Percentiles rank a stretch among this genome's conserved stretches.
These are phyloP conservation scores for Apiospora malaysiana DNA, from an alignment of 2,329 filamentous ascomycete genomes.

Conservation along the genomic window DNA sequence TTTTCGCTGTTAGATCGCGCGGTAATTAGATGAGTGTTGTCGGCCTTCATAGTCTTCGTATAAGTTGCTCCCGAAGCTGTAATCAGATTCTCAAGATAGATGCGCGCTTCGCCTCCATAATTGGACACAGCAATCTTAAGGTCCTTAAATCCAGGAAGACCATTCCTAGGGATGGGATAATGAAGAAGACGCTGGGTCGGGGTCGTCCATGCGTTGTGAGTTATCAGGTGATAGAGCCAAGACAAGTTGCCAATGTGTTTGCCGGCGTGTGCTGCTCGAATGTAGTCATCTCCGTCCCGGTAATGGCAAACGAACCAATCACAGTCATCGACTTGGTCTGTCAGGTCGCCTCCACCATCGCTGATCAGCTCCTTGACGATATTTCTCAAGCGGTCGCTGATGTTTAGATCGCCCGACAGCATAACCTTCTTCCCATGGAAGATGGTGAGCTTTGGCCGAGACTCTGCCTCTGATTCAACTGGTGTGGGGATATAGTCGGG, in stretches of 20 bases:
- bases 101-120: constrained; percentile 91
- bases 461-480: constrained; percentile 41
- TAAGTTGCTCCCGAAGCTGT: constrained; percentile 83
- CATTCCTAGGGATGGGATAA: constrained; percentile 80
- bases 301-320: constrained; percentile 89
- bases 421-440: constrained; percentile 81
- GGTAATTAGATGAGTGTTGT: constrained; percentile 95
- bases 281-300: constrained; percentile 80
- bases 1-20: constrained; percentile 91
- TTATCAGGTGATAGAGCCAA: constrained; percentile 93
- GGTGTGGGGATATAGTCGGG: constrained; percentile 52
- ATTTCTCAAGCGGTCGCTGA: constrained; percentile 68
- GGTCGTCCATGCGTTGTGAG: constrained; percentile 86
- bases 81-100: constrained; percentile 92
- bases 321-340: constrained; percentile 68
- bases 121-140: constrained; percentile 90
- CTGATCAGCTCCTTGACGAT: constrained; percentile 75
- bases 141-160: constrained; percentile 79
- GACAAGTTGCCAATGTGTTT: constrained; percentile 91
- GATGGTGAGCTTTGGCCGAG: constrained; percentile 66
- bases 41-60: constrained; percentile 92
- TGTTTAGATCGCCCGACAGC: constrained; percentile 75
- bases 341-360: constrained; percentile 73
- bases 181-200: constrained; percentile 84
- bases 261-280: constrained; percentile 73